Base-by-base conservation (phyloP, 495 filamentous ascomycete genomes). In the Neurospora pannonica region DNA sequence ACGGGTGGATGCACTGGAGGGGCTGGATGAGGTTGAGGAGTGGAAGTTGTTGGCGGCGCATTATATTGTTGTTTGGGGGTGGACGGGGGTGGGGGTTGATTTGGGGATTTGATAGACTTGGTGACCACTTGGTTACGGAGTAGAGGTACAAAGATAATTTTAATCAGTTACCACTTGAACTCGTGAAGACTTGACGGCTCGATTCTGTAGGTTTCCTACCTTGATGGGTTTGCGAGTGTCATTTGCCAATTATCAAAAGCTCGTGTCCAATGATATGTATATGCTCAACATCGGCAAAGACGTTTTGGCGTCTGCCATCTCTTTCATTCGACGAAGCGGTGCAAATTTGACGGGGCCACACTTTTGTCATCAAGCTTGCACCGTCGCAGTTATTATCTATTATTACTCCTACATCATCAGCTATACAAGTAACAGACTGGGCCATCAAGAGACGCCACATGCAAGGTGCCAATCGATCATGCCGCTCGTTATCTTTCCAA, bases 11-110 rank as follows among this genome's bases (percentile, higher is more conserved):
- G 79, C 82, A 34, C 81, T 98, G 72, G 96, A 98, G 82, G 92
- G 95, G 85, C 79, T 98, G 75, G 96, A 99, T 85, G 96, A 99
- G 83, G 88, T 97, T 72, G 96, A 99, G 83, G 96, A 99, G 84
- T 97, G 95, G 94, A 84, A 89, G 77, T 80, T 99, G 79, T 81
- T 99, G 77, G 93, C 94, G 5, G 87, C 87, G 74, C 96, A 99
- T 85, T 99, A 99, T 82, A 91, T 94, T 75, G 87, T 98, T 72
- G 91, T 87, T 11, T 98, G 95, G 95, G 95, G 80, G 5, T 86
- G 83, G 83, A 83, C 76, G 75, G 83, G 84, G 1, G 69, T 70
- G 24, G 79, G 78, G 28, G 78, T 83, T 60, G 75, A 73, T 37
- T 71, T 81, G 73, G 15, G 71, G 19, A 67, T 67, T 34, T 67